Evolutionary conservation across 805 yeast genomes (phyloP).

Genomic region (Metschnikowia dekortorum): DNA sequence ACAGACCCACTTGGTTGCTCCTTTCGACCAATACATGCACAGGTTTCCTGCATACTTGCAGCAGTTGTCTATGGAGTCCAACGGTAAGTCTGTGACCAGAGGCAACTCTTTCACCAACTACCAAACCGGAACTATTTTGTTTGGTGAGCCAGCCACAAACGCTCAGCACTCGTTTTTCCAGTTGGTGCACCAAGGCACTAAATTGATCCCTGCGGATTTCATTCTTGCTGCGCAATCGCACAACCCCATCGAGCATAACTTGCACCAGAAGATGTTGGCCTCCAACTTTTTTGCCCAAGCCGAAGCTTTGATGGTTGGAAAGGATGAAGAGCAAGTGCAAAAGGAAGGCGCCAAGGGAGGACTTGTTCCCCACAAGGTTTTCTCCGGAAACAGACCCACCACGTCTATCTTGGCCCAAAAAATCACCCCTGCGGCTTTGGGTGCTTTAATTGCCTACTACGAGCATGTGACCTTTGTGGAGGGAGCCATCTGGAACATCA

Average conservation of each 20-base stretch:
- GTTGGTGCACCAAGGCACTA: constrained; percentile 98
- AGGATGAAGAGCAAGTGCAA: constrained; percentile 76
- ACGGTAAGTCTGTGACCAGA: constrained; percentile 96
- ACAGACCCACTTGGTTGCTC: constrained; percentile 97
- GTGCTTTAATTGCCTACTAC: constrained; percentile 95
- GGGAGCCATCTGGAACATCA: constrained; percentile 99
- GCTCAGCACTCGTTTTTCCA: constrained; percentile 99
- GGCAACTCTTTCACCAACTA: constrained; percentile 87
- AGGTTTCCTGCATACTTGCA: constrained; percentile 99
- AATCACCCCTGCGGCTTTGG: constrained; percentile 94
- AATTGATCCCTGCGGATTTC: constrained; percentile 94
- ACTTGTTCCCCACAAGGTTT: constrained; percentile 90
- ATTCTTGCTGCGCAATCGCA: constrained; percentile 96
- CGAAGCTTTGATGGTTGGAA: constrained; percentile 96
- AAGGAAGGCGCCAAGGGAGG: constrained; percentile 86
- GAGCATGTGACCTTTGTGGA: constrained; percentile 96
- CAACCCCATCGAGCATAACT: constrained; percentile 90
- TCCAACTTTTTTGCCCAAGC: constrained; percentile 98
- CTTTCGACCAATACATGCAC: constrained; percentile 97
- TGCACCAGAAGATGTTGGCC: constrained; percentile 98
- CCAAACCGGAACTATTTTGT: constrained; percentile 92
- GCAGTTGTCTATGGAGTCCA: constrained; percentile 98
- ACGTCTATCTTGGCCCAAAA: constrained; percentile 93
- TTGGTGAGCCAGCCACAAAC: constrained; percentile 98
- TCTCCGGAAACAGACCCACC: constrained; percentile 98